These are phyloP conservation scores for Torulaspora pretoriensis DNA, from an alignment of 1,139 yeast species.

Conservation along the genomic window DNA sequence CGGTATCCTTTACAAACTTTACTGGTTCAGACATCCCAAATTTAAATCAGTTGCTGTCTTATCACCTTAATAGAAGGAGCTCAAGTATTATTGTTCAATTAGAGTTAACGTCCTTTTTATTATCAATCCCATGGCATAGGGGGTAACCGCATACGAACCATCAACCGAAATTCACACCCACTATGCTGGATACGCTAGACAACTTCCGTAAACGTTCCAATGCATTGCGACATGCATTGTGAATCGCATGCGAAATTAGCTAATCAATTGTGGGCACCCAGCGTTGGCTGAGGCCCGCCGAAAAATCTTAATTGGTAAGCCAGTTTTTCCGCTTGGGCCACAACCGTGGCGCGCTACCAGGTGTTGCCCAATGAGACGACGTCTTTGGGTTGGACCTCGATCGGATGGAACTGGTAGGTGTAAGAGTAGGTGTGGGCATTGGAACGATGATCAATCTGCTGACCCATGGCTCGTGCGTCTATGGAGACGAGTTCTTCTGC, in stretches of 20 bases:
- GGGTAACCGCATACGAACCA: slow-evolving; percentile 5
- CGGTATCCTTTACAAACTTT: slow-evolving; percentile 56
- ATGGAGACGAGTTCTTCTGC: slow-evolving; percentile 8
- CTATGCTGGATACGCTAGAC: background rate
- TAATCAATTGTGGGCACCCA: background rate
- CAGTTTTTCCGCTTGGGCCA: slow-evolving; percentile 2
- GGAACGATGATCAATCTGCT: slow-evolving; percentile 5
- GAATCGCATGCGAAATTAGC: background rate
- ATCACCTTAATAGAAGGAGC: too few species aligned
- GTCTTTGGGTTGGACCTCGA: slow-evolving; percentile 18
- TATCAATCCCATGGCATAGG: background rate
- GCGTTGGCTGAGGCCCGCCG: slow-evolving; percentile 1
- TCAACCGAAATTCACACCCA: background rate
- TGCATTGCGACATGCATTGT: background rate
- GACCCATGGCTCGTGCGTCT: slow-evolving; percentile 11
- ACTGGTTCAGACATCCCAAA: slow-evolving; percentile 11
- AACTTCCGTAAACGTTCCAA: background rate
- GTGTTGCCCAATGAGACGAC: slow-evolving; percentile 26
- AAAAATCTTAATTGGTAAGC: background rate
- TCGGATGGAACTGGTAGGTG: slow-evolving; percentile 20
- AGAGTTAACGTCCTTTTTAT: slow-evolving; percentile 2
- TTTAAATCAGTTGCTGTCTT: background rate
- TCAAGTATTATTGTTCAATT: too few species aligned
- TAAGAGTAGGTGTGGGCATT: slow-evolving; percentile 3
- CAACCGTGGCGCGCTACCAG: slow-evolving; percentile 21